phyloP scores from a whole-genome alignment of 2,329 filamentous ascomycete species.

The Amauroascus verrucosus region DNA sequence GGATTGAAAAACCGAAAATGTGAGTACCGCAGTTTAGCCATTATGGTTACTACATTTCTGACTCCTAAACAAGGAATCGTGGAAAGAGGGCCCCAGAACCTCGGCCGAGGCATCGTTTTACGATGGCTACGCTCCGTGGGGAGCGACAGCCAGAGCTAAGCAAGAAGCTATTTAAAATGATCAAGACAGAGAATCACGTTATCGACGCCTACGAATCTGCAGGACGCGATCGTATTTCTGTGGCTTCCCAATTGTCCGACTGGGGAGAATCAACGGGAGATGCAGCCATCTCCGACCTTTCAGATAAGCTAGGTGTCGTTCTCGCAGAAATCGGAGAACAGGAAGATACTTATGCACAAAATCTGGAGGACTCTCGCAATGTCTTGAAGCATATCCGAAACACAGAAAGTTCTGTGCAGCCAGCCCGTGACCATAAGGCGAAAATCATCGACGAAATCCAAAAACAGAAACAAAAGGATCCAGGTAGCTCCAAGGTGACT shows the following conservation, averaged over 20 bases:
- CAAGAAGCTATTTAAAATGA: conserved; percentile 78
- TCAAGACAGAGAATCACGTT: conserved; percentile 88
- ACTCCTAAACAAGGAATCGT: conserved; percentile 31
- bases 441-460: conserved; percentile 91
- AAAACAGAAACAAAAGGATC: conserved; percentile 84
- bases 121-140: conserved; percentile 75
- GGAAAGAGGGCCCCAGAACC: conserved; percentile 27
- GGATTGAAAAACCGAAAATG: not conserved
- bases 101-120: conserved; percentile 59
- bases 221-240: conserved; percentile 69
- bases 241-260: conserved; percentile 84
- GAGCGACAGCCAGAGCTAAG: conserved; percentile 78
- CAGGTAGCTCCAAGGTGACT: conserved; percentile 67
- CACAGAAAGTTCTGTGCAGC: conserved; percentile 90
- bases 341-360: conserved; percentile 78
- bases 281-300: conserved; percentile 76
- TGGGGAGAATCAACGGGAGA: conserved; percentile 92
- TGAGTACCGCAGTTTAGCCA: not conserved
- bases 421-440: conserved; percentile 72
- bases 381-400: conserved; percentile 88
- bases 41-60: not conserved
- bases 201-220: conserved; percentile 77
- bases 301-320: conserved; percentile 90
- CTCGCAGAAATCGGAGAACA: conserved; percentile 88
- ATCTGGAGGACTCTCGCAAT: conserved; percentile 71